Conservation (phyloP, 352 stramenopile genomes). For the Pythium guiyangense region DNA sequence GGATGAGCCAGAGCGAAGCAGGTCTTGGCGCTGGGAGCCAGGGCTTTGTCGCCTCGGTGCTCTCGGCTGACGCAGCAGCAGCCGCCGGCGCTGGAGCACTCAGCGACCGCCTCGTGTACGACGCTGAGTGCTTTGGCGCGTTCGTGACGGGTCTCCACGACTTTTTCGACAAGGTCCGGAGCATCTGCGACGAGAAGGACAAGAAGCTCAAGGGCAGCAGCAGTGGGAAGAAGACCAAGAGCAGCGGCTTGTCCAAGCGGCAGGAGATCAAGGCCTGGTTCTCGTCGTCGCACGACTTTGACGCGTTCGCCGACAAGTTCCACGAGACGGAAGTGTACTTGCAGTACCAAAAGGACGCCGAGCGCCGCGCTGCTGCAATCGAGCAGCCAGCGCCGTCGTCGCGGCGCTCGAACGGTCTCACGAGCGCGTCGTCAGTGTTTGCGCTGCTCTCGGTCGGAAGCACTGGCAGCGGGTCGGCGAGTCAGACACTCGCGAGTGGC, state of each 20-base stretch:
- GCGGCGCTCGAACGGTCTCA: neutral
- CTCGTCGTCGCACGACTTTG: conserved; percentile 77
- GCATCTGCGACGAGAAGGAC: conserved; percentile 52
- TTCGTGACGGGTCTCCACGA: conserved; percentile 60
- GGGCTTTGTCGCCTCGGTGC: conserved; percentile 19
- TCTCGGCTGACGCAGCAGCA: neutral
- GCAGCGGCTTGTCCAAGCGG: conserved; percentile 53
- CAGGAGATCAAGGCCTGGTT: conserved; percentile 86
- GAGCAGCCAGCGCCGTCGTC: conserved; percentile 1
- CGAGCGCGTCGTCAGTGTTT: conserved; percentile 8
- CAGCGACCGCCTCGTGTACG: conserved; percentile 60
- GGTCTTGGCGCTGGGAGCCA: conserved; percentile 22
- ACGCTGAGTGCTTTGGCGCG: conserved; percentile 42
- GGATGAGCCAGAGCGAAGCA: conserved; percentile 8
- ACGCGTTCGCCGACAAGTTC: conserved; percentile 78
- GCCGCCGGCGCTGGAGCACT: conserved; percentile 6
- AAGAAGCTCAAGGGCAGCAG: conserved; percentile 41
- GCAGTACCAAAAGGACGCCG: conserved; percentile 34
- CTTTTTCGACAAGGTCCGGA: conserved; percentile 58
- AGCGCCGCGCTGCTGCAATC: neutral
- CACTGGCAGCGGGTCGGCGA: conserved; percentile 21
- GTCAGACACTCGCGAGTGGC: conserved; percentile 4
- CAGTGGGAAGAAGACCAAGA: conserved; percentile 41
- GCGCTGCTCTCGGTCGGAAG: conserved; percentile 35
- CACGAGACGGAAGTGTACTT: conserved; percentile 42